Evolutionary conservation across 2,329 filamentous ascomycete species (phyloP).

Genomic region (Aureobasidium sp.): DNA sequence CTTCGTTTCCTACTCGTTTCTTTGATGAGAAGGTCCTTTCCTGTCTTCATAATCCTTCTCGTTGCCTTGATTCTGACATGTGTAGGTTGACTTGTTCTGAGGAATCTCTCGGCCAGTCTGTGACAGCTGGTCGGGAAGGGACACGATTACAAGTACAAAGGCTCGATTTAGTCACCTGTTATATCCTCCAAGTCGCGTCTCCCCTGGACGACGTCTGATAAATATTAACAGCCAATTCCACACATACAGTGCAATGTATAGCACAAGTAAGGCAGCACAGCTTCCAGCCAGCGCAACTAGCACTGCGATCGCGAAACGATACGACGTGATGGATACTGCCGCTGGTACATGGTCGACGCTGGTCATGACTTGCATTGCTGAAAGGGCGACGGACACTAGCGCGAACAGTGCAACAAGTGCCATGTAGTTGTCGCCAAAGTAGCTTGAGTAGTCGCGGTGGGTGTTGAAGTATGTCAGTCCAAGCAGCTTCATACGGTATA

Average conservation of each 20-base stretch:
- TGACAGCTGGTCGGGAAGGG: too few species aligned
- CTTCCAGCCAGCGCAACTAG: slow-evolving; percentile 1
- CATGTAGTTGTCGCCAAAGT: slow-evolving; percentile 10
- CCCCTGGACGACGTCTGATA: too few species aligned
- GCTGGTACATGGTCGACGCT: background rate
- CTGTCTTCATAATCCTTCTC: too few species aligned
- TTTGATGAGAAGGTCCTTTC: too few species aligned
- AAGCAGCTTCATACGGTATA: slow-evolving; percentile 8
- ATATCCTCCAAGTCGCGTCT: background rate
- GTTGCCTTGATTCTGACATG: too few species aligned
- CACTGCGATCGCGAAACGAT: slow-evolving; percentile 10
- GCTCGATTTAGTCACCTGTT: too few species aligned
- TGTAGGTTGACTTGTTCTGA: too few species aligned
- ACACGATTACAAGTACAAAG: too few species aligned
- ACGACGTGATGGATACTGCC: background rate
- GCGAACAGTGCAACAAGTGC: slow-evolving; percentile 11
- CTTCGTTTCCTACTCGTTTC: background rate
- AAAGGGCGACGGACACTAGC: slow-evolving; percentile 7
- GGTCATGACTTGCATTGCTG: slow-evolving; percentile 14
- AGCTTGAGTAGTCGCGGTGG: slow-evolving; percentile 11
- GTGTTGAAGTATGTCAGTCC: slow-evolving; percentile 3
- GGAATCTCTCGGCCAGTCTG: too few species aligned
- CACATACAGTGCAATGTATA: background rate
- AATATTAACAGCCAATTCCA: background rate
- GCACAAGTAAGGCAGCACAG: background rate